These are phyloP conservation scores for Phtheirospermum japonicum DNA, from an alignment of 257 asterid species.

Conservation along the genomic window DNA sequence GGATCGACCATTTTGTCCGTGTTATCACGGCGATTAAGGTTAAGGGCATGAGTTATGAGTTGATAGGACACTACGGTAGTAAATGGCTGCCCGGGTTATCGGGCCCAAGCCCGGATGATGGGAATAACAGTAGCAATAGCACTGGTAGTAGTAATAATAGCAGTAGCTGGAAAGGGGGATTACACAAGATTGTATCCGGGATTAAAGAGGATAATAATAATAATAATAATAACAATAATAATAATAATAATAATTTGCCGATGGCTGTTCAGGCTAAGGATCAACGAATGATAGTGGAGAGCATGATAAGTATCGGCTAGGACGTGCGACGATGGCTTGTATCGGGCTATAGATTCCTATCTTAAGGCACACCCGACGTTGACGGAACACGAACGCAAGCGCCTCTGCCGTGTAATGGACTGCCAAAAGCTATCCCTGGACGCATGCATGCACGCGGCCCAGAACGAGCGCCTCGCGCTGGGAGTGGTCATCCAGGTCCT, in stretches of 20 bases:
- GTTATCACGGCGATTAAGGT: no score
- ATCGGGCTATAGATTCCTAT: constrained; percentile 89
- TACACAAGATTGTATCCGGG: constrained; percentile 72
- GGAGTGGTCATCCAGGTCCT: no score
- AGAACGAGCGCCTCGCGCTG: no score
- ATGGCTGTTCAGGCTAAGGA: constrained; percentile 56
- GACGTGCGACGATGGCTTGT: constrained; percentile 72
- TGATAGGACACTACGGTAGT: no score
- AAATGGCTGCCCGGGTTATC: no score
- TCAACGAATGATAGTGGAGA: constrained; percentile 79
- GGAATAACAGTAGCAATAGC: constrained; percentile 37
- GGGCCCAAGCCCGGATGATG: constrained; percentile 46
- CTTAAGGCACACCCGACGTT: constrained; percentile 92
- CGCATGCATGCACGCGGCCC: no score
- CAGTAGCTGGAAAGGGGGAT: constrained; percentile 74
- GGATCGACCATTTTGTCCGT: no score
- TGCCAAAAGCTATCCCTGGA: no score
- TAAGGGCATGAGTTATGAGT: no score
- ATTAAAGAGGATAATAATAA: constrained; percentile 39
- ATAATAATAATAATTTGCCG: constrained; percentile 4
- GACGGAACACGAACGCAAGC: constrained; percentile 88
- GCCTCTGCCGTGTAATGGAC: constrained; percentile 94
- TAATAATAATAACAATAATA: no score
- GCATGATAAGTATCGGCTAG: constrained; percentile 86
- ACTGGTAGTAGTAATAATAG: constrained; percentile 28